Evolutionary conservation across 495 filamentous ascomycete genomes (phyloP).

Genomic region (Penicillium goetzii): DNA sequence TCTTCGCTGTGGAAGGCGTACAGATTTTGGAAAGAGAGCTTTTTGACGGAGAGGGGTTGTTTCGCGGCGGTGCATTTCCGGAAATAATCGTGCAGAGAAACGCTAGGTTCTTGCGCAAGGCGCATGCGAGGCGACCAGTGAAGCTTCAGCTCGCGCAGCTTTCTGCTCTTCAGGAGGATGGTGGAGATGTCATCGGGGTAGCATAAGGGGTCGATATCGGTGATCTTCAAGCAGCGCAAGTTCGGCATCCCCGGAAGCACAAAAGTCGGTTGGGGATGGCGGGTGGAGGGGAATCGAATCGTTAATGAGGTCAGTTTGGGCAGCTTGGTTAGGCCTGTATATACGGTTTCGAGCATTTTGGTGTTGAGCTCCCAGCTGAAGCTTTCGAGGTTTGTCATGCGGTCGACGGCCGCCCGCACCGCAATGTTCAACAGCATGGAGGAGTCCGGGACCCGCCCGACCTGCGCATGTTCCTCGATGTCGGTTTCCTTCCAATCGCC

Average conservation of each 20-base stretch:
- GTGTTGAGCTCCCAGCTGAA: constrained; percentile 68
- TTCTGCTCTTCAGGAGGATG: constrained; percentile 54
- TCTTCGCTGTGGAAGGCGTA: constrained; percentile 57
- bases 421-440: constrained; percentile 66
- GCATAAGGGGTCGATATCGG: constrained; percentile 66
- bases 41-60: constrained; percentile 50
- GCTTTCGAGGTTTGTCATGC: constrained; percentile 57
- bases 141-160: constrained; percentile 56
- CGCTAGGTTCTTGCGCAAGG: constrained; percentile 58
- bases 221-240: constrained; percentile 54
- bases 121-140: constrained; percentile 69
- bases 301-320: constrained; percentile 57
- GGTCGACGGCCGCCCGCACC: constrained; percentile 61
- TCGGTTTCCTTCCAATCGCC: constrained; percentile 63
- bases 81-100: constrained; percentile 59
- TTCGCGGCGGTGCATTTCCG: constrained; percentile 53
- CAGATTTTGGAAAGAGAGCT: constrained; percentile 58
- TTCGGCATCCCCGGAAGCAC: constrained; percentile 62
- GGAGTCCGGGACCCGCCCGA: constrained; percentile 63
- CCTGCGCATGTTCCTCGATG: constrained; percentile 58
- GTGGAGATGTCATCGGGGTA: constrained; percentile 67
- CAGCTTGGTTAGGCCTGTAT: constrained; percentile 54
- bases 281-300: constrained; percentile 57
- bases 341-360: constrained; percentile 64
- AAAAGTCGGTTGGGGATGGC: constrained; percentile 60